phyloP scores from a whole-genome alignment of 1,284 basidiomycete genomes.

The Heterobasidion occidentale region DNA sequence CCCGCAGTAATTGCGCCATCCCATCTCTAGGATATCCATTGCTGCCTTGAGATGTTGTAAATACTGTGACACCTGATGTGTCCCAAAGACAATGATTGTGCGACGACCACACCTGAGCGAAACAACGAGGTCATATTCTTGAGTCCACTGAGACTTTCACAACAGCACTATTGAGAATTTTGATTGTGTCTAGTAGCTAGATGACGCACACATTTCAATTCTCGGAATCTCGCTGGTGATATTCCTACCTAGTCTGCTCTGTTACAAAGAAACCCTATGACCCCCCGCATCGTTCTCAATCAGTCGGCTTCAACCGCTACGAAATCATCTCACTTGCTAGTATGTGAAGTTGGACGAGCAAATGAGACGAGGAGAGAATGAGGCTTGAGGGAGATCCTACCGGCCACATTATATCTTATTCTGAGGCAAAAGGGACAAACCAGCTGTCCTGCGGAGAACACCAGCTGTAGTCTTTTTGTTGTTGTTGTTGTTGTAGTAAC shows the following conservation, averaged over 20 bases:
- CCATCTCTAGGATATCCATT: constrained; percentile 23
- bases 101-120: constrained; percentile 22
- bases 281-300: not conserved
- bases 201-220: no score
- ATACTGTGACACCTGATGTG: constrained; percentile 20
- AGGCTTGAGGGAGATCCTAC: not conserved
- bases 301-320: no score
- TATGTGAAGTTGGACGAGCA: not conserved
- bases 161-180: no score
- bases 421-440: no score
- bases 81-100: constrained; percentile 24
- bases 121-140: constrained; percentile 29
- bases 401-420: no score
- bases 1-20: constrained; percentile 18
- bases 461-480: no score
- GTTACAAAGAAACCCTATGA: constrained; percentile 4
- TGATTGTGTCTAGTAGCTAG: no score
- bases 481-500: no score
- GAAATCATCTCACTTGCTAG: no score
- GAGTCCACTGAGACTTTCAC: constrained; percentile 24
- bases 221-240: no score
- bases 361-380: constrained; percentile 6
- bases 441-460: no score
- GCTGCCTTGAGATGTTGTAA: constrained; percentile 11
- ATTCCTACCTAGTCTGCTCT: not conserved